Evolutionary conservation across 768 basidiomycete species (phyloP).

Genomic region (Leccinum subgranulosum): DNA sequence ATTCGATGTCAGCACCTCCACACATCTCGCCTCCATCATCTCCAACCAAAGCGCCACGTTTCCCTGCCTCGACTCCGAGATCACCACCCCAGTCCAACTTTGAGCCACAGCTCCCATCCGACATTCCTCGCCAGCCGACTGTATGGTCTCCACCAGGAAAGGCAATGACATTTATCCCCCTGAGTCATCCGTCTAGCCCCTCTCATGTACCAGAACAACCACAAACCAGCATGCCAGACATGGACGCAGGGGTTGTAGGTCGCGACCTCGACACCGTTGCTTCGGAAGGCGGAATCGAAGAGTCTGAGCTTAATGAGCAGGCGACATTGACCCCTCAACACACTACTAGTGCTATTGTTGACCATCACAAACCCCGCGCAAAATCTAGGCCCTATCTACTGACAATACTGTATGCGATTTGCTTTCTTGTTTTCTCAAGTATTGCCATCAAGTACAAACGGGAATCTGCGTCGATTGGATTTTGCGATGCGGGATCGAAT

Average conservation of each 20-base stretch:
- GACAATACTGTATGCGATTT: slow-evolving; percentile 41
- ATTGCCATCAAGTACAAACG: slow-evolving; percentile 52
- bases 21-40: slow-evolving; percentile 46
- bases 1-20: slow-evolving; percentile 72
- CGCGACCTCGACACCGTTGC: background rate
- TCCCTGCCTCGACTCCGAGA: slow-evolving; percentile 22
- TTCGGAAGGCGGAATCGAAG: slow-evolving; percentile 20
- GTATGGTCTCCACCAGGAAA: slow-evolving; percentile 15
- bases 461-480: slow-evolving; percentile 71
- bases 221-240: slow-evolving; percentile 3
- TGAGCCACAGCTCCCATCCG: slow-evolving; percentile 48
- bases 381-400: slow-evolving; percentile 32
- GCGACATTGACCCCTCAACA: slow-evolving; percentile 36
- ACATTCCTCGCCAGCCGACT: slow-evolving; percentile 31
- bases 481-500: slow-evolving; percentile 62
- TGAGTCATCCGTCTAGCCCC: slow-evolving; percentile 19
- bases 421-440: slow-evolving; percentile 34
- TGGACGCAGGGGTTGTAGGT: background rate
- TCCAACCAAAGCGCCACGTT: slow-evolving; percentile 29
- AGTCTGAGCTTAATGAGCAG: slow-evolving; percentile 20
- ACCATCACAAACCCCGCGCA: slow-evolving; percentile 10
- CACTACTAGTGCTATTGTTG: slow-evolving; percentile 34
- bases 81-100: slow-evolving; percentile 57
- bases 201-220: slow-evolving; percentile 9
- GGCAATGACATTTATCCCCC: slow-evolving; percentile 11